Conservation (phyloP, 116 monocot species). For the Zostera marina region DNA sequence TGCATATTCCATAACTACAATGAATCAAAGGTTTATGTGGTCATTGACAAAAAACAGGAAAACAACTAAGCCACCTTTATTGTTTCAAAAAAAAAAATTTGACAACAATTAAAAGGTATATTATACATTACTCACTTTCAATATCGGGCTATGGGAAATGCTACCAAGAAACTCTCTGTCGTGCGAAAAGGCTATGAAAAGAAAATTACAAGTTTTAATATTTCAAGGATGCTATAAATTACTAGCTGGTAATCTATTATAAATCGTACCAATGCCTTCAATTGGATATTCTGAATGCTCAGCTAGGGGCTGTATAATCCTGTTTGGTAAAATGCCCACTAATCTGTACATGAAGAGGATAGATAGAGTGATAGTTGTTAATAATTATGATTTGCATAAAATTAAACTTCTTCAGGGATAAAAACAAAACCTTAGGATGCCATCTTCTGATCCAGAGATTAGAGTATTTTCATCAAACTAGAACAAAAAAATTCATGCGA, state of each 20-base stretch:
- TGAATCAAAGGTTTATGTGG: not conserved
- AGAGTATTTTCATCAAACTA: slow-evolving; percentile 93
- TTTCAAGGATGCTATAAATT: too few species aligned
- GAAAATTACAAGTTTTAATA: not conserved
- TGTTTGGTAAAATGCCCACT: slow-evolving; percentile 83
- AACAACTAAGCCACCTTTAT: not conserved
- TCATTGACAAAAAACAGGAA: not conserved
- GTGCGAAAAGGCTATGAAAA: slow-evolving; percentile 45
- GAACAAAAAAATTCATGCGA: slow-evolving; percentile 7
- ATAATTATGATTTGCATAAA: too few species aligned
- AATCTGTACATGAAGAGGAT: slow-evolving; percentile 21
- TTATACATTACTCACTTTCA: slow-evolving; percentile 29
- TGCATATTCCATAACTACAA: slow-evolving; percentile 17
- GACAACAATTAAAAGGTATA: not conserved
- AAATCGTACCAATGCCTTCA: slow-evolving; percentile 59
- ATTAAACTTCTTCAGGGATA: not conserved
- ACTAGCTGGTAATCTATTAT: not conserved
- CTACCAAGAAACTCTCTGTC: slow-evolving; percentile 68
- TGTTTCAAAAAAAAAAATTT: not conserved
- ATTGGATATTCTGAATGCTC: slow-evolving; percentile 90
- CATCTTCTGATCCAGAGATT: slow-evolving; percentile 86
- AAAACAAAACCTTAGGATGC: slow-evolving; percentile 54
- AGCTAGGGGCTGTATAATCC: slow-evolving; percentile 71
- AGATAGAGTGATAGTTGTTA: not conserved
- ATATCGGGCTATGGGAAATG: slow-evolving; percentile 68